Evolutionary conservation across 2,329 filamentous ascomycete genomes (phyloP).

Genomic region (Aspergillus novofumigatus): DNA sequence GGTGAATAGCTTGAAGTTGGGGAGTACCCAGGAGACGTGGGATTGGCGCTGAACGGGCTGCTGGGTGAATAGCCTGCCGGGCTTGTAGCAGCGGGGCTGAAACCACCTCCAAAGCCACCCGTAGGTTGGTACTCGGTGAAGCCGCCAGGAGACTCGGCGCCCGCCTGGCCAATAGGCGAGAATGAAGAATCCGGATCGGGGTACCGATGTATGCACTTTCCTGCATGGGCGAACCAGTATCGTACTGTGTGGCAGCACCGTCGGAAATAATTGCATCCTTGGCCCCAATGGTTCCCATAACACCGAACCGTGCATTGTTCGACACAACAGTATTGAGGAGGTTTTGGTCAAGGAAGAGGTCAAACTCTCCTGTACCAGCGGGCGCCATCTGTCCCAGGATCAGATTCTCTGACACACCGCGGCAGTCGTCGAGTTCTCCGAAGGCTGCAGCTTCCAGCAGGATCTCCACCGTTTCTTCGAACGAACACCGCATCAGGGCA

Average conservation of each 20-base stretch:
- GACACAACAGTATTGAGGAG: conserved; percentile 95
- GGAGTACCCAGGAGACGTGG: conserved; percentile 65
- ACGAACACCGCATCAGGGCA: conserved; percentile 98
- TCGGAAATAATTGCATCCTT: conserved; percentile 69
- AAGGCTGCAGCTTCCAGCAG: conserved; percentile 90
- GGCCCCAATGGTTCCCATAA: conserved; percentile 73
- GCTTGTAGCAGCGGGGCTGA: conserved; percentile 66
- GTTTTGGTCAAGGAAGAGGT: conserved; percentile 86
- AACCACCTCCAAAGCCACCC: conserved; percentile 58
- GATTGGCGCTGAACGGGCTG: conserved; percentile 71
- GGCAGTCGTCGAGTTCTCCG: conserved; percentile 94
- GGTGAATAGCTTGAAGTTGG: conserved; percentile 65
- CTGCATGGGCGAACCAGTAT: conserved; percentile 62
- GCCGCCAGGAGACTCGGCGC: conserved; percentile 54
- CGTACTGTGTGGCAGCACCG: conserved; percentile 91
- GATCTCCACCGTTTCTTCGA: conserved; percentile 99
- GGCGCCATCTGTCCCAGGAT: conserved; percentile 97
- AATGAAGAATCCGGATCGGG: conserved; percentile 58
- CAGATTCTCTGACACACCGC: conserved; percentile 96
- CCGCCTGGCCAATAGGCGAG: conserved; percentile 71
- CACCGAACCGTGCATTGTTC: conserved; percentile 80
- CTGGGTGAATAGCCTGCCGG: conserved; percentile 62
- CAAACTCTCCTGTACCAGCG: conserved; percentile 94
- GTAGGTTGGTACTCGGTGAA: conserved; percentile 64
- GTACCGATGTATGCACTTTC: conserved; percentile 61